phyloP scores from a whole-genome alignment of 148 eudicot genomes.

The Chenopodium suecicum region DNA sequence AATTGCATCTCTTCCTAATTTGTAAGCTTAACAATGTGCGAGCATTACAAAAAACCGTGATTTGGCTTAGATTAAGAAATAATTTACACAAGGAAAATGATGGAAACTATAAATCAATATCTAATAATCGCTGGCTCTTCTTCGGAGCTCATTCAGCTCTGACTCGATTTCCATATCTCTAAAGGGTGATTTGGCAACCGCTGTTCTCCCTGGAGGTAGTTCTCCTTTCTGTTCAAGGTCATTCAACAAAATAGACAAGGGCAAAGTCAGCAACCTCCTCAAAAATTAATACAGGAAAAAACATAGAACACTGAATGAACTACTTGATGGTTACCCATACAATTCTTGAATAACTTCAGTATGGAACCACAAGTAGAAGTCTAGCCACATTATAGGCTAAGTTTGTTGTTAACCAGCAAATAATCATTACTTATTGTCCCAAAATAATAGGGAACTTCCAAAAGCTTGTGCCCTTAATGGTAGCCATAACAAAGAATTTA shows the following conservation, averaged over 20 bases:
- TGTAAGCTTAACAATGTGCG: conserved; percentile 9
- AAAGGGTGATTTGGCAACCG: conserved; percentile 49
- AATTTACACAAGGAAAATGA: conserved; percentile 20
- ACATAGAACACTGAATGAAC: background rate
- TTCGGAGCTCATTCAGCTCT: conserved; percentile 75
- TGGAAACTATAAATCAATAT: background rate
- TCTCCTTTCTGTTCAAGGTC: conserved; percentile 68
- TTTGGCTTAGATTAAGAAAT: background rate
- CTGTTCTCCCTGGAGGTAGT: conserved; percentile 86
- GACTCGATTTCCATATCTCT: conserved; percentile 74
- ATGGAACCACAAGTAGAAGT: background rate
- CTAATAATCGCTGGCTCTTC: conserved; percentile 64
- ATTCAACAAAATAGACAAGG: conserved; percentile 2
- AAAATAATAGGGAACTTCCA: background rate
- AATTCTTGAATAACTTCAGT: background rate
- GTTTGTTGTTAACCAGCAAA: background rate
- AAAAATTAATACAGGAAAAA: no score
- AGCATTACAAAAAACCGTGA: conserved; percentile 12
- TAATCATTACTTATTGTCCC: background rate
- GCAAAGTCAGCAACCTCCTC: background rate
- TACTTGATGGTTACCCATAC: no score
- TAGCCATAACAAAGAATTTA: no score
- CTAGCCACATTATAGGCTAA: background rate
- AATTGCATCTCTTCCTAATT: no score
- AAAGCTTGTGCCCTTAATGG: no score